These are phyloP conservation scores for Meripilus lineatus DNA, from an alignment of 1,284 basidiomycete genomes.

Conservation along the genomic window DNA sequence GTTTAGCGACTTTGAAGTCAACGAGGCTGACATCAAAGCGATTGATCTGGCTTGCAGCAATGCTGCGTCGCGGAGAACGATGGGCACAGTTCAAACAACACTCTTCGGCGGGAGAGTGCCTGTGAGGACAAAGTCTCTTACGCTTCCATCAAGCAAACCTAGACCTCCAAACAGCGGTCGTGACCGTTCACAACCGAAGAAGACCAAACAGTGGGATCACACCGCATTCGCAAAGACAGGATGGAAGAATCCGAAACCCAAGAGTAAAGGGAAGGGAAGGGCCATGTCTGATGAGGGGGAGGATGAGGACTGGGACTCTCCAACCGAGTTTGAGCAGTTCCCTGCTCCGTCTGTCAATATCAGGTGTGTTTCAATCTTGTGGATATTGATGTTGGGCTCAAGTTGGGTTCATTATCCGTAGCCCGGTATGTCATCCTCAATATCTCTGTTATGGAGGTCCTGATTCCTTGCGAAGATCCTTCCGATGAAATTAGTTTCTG, in stretches of 20 bases:
- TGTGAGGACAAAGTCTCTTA: constrained; percentile 27
- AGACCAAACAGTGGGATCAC: constrained; percentile 83
- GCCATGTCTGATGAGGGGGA: constrained; percentile 38
- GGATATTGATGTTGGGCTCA: not conserved
- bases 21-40: constrained; percentile 45
- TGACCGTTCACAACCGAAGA: constrained; percentile 40
- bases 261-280: constrained; percentile 40
- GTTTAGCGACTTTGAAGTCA: constrained; percentile 48
- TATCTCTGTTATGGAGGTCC: not conserved
- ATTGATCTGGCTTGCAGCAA: constrained; percentile 48
- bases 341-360: constrained; percentile 68
- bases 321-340: constrained; percentile 76
- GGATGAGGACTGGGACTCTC: constrained; percentile 46
- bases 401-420: constrained; percentile 8
- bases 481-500: constrained; percentile 73
- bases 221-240: constrained; percentile 80
- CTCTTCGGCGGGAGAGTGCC: constrained; percentile 54
- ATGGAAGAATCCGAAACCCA: constrained; percentile 44
- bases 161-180: constrained; percentile 34
- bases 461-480: constrained; percentile 44
- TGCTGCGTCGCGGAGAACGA: constrained; percentile 16
- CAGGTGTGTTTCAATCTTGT: constrained; percentile 34
- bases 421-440: constrained; percentile 28
- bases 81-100: constrained; percentile 53
- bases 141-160: constrained; percentile 14